Conservation (phyloP, 2,329 filamentous ascomycete genomes). For the Pseudogymnoascus sp. region DNA sequence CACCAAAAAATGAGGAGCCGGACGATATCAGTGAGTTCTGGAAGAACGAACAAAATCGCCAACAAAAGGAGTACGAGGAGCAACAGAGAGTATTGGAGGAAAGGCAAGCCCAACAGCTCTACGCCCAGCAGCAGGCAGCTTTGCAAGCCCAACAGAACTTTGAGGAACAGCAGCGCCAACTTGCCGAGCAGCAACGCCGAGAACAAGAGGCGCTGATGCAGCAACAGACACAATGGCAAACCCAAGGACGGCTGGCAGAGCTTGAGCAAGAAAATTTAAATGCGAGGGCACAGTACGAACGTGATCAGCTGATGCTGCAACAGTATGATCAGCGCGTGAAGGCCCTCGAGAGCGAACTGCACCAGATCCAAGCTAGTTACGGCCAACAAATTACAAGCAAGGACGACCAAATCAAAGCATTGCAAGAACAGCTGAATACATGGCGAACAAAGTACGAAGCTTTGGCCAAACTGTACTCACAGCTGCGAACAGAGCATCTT, state of each 20-base stretch:
- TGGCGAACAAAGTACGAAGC: constrained; percentile 98
- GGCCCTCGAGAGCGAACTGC: constrained; percentile 79
- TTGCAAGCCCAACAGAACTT: constrained; percentile 89
- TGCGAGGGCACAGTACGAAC: constrained; percentile 89
- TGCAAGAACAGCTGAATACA: constrained; percentile 96
- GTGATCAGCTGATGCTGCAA: constrained; percentile 93
- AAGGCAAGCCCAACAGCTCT: constrained; percentile 74
- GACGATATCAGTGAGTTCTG: constrained; percentile 97
- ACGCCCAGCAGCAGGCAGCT: constrained; percentile 74
- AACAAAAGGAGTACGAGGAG: constrained; percentile 91
- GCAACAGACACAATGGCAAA: constrained; percentile 88
- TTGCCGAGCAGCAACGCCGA: constrained; percentile 82
- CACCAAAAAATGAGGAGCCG: constrained; percentile 67
- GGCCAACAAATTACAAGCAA: constrained; percentile 81
- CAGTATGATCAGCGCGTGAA: constrained; percentile 96
- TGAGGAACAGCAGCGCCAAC: constrained; percentile 82
- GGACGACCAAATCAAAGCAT: constrained; percentile 84
- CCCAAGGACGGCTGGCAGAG: constrained; percentile 90
- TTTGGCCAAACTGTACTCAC: constrained; percentile 92
- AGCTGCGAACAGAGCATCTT: constrained; percentile 88
- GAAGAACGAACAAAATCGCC: constrained; percentile 84
- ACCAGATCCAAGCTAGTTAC: constrained; percentile 73
- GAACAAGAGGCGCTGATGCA: constrained; percentile 85
- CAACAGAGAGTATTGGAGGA: constrained; percentile 85
- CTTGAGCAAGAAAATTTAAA: constrained; percentile 92